A percentile compares a stretch with the other conserved stretches of the same genome.
Conservation (phyloP, 345 rosid genomes). For the Salix caprea region DNA sequence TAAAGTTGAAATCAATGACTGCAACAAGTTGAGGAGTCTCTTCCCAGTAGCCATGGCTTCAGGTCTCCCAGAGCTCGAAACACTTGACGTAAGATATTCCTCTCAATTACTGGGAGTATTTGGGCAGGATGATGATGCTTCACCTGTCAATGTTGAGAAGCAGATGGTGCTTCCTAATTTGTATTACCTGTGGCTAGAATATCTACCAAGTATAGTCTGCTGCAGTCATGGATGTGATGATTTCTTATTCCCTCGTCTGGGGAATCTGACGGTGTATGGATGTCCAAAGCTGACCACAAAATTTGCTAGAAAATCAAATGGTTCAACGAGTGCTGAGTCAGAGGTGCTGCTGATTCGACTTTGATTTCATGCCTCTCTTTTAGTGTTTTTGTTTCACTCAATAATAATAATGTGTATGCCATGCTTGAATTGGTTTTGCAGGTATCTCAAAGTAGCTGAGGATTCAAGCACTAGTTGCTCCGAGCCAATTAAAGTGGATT, state of each 20-base stretch:
- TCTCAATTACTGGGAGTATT: no score
- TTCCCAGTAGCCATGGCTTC: no score
- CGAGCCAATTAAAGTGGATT: no score
- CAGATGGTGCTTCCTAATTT: not conserved
- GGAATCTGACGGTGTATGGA: accelerated
- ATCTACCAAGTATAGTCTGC: not conserved
- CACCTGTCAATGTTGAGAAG: not conserved
- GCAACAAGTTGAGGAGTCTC: no score
- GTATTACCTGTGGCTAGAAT: accelerated
- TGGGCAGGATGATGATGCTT: not conserved
- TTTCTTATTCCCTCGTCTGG: accelerated
- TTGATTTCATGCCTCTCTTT: not conserved
- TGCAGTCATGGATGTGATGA: not conserved
- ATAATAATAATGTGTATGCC: no score
- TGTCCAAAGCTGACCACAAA: not conserved
- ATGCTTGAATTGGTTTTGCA: no score
- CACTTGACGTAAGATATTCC: no score
- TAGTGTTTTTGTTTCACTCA: not conserved
- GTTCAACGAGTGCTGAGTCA: not conserved
- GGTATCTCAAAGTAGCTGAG: not conserved
- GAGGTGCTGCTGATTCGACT: not conserved
- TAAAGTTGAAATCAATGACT: no score
- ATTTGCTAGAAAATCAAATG: not conserved
- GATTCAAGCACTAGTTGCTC: not conserved
- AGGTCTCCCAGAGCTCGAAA: no score